These are phyloP conservation scores for Leccinum broughii DNA, from an alignment of 768 basidiomycete genomes.

Conservation along the genomic window DNA sequence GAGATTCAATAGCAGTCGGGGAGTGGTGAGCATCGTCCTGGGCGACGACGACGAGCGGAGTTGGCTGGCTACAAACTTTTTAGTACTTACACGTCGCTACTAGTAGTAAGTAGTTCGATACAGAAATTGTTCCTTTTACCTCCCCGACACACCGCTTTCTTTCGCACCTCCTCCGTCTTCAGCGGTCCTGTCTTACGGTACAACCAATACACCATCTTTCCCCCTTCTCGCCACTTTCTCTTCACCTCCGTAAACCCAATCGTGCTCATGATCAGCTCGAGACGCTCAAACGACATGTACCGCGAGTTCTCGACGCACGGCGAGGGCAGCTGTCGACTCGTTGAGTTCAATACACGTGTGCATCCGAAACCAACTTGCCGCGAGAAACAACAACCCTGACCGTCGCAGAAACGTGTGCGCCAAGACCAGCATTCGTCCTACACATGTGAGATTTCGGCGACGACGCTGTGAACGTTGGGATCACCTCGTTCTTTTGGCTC, in stretches of 20 bases:
- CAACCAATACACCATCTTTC: slow-evolving; percentile 89
- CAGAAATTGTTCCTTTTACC: slow-evolving; percentile 83
- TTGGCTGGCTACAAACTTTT: slow-evolving; percentile 4
- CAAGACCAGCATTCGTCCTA: slow-evolving; percentile 67
- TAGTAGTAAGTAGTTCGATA: slow-evolving; percentile 35
- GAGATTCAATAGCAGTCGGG: slow-evolving; percentile 35
- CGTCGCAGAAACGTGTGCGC: slow-evolving; percentile 55
- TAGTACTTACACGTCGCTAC: no score
- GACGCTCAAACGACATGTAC: slow-evolving; percentile 64
- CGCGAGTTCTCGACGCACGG: slow-evolving; percentile 87
- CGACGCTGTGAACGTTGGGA: background rate
- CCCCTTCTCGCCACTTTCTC: slow-evolving; percentile 61
- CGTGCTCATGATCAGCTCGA: slow-evolving; percentile 55
- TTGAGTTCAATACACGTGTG: slow-evolving; percentile 7
- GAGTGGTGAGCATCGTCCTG: slow-evolving; percentile 35
- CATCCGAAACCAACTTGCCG: slow-evolving; percentile 44
- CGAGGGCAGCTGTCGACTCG: slow-evolving; percentile 64
- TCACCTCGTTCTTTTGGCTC: slow-evolving; percentile 73
- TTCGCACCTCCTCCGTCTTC: slow-evolving; percentile 37
- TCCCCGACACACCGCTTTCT: slow-evolving; percentile 59
- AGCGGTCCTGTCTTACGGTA: slow-evolving; percentile 48
- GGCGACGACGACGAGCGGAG: slow-evolving; percentile 16
- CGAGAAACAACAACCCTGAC: slow-evolving; percentile 68
- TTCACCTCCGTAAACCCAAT: slow-evolving; percentile 66
- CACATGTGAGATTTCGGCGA: slow-evolving; percentile 4